These are phyloP conservation scores for Solanum sejunctum DNA, from an alignment of 257 asterid genomes.

Conservation along the genomic window DNA sequence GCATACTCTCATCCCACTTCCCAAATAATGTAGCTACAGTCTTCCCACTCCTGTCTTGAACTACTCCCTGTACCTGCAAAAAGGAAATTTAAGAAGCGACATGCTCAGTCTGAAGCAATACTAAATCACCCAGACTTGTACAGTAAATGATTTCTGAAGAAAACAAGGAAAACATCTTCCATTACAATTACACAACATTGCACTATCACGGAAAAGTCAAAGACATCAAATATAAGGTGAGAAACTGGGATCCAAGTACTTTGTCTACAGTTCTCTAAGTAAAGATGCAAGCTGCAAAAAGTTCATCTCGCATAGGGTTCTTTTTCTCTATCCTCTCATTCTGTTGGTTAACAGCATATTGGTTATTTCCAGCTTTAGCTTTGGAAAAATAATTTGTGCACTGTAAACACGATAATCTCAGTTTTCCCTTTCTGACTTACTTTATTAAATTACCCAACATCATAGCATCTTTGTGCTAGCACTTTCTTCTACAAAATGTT, in stretches of 20 bases:
- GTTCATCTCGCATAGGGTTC: not conserved
- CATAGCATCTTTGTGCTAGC: not conserved
- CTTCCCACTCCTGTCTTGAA: conserved; percentile 78
- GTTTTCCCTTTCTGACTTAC: not conserved
- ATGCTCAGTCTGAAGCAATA: not conserved
- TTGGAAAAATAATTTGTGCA: not conserved
- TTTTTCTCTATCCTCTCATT: not conserved
- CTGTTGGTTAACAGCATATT: not conserved
- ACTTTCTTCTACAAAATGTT: not conserved
- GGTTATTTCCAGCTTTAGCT: not conserved
- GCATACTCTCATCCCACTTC: conserved; percentile 96
- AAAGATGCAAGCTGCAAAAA: not conserved
- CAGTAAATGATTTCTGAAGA: not conserved
- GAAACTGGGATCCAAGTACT: not conserved
- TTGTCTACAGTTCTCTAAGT: not conserved
- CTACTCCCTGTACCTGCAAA: conserved; percentile 84
- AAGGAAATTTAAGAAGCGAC: not conserved
- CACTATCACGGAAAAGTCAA: not conserved
- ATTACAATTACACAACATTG: not conserved
- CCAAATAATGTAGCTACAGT: conserved; percentile 77
- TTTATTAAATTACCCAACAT: not conserved
- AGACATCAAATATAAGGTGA: not conserved
- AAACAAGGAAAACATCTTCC: not conserved
- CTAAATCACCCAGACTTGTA: not conserved
- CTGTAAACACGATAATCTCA: not conserved